These are phyloP conservation scores for Coffea canephora DNA, from an alignment of 257 asterid species.

Conservation along the genomic window DNA sequence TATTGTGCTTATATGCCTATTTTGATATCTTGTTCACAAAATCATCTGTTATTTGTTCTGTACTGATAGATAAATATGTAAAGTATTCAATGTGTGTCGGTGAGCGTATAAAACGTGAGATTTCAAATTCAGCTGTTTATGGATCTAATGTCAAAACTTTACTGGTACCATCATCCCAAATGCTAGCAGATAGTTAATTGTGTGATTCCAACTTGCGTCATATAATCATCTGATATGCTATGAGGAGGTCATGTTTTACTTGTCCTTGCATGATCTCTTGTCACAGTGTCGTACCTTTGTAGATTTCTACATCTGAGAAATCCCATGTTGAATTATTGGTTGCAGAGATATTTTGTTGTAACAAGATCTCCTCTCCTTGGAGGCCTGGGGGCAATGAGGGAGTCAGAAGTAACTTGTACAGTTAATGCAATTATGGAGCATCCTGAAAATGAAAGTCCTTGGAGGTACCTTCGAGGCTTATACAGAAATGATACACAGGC, in stretches of 20 bases:
- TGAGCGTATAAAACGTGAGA: background rate
- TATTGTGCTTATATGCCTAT: too few relatives aligned
- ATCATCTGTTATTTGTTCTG: background rate
- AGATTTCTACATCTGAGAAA: background rate
- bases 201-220: too few relatives aligned
- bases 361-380: slow-evolving; percentile 82
- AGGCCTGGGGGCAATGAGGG: slow-evolving; percentile 61
- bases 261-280: background rate
- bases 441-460: slow-evolving; percentile 88
- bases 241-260: background rate
- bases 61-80: background rate
- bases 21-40: too few relatives aligned
- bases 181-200: too few relatives aligned
- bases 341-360: slow-evolving; percentile 78
- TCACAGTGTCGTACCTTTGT: background rate
- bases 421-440: slow-evolving; percentile 57
- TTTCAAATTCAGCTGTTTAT: background rate
- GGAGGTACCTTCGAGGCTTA: slow-evolving; percentile 97
- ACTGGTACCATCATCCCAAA: too few relatives aligned
- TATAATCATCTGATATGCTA: background rate
- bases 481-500: slow-evolving; percentile 46
- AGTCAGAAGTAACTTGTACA: slow-evolving; percentile 75
- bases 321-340: background rate
- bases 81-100: background rate
- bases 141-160: too few relatives aligned